Evolutionary conservation across 1,139 yeast species (phyloP), one percentile per base, ranked within the genome.

Genomic region (Pichia terricola): DNA sequence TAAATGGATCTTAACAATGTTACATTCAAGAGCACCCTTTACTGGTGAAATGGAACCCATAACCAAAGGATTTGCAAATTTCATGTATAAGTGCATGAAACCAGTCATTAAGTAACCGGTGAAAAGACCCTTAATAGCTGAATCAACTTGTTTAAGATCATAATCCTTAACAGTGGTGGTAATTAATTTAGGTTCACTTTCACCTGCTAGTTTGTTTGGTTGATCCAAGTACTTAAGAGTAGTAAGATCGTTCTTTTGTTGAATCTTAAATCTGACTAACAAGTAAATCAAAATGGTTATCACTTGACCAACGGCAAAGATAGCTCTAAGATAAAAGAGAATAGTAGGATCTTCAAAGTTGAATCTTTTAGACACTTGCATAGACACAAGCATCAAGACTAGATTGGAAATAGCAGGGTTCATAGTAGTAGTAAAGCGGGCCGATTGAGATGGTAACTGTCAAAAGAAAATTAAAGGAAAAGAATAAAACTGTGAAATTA

Each of bases 81-180:
- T 85, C 95, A 94, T 81, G 79, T 91, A 91, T 52, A 91, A 60
- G 68, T 91, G 98, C 97, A 91, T 89, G 79, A 91, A 85, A 33
- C 83, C 96, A 94, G 94, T 89, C 96, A 94, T 89, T 60, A 95
- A 96, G 58, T 88, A 66, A 51, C 95, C 86, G 54, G 94, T 84
- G 73, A 83, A 81, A 54, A 88, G 77, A 53, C 94, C 74, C 69
- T 84, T 86, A 66, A 89, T 76, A 51, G 87, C 81, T 42, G 76
- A 49, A 63, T 84, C 81, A 52, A 89, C 75, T 70, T 91, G 96
- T 64, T 79, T 75, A 63, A 87, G 75, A 66, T 91, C 99, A 70
- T 91, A 94, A 58, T 91, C 96, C 72, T 80, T 87, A 53, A 88
- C 88, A 45, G 97, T 88, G 58, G 96, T 88, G 52, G 89, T 85